Evolutionary conservation across 83 land plant species (phyloP), one percentile per base, ranked within the genome.

Genomic region (Thuja plicata): DNA sequence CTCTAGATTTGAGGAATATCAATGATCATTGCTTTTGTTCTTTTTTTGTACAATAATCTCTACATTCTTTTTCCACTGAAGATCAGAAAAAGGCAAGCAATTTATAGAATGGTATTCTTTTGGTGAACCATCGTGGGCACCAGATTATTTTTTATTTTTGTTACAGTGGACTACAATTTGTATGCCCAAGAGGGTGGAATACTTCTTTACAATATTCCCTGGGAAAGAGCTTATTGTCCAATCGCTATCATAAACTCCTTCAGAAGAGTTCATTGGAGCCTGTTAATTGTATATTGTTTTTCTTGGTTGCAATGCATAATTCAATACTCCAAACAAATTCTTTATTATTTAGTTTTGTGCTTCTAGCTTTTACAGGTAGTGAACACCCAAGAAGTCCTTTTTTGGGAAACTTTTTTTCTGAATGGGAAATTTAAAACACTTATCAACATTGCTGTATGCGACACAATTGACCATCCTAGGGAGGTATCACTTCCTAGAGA

Each of bases 41-140:
- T 27, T 83, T 84, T 12, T 46, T 48, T 40, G 12, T 40, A 38
- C n/a, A n/a, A 84, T 27, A 48, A 84, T 37, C 57, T 46, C 21
- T n/a, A 35, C 79, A 48, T 84, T 84, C 86, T 84, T 84, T 84
- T 84, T 48, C 35, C 6, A n/a, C 21, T 13, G 57, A 30, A 48
- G 50, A 46, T 84, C 57, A 84, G 79, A 12, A 48, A 48, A 35
- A 30, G 40, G 57, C 55, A 84, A n/a, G 19, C 37, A 84, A 35
- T 48, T 48, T 46, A 84, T 84, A 76, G 86, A 13, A 48, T 48
- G 57, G 8, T 84, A 48, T 84, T 48, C 57, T 84, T 84, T 15
- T 12, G 86, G 55, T 48, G 86, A 84, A 83, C 54, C 85, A 83
- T 24, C 46, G 55, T 10, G 16, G 57, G 86, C 52, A 84, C 86